Evolutionary conservation across 2,329 filamentous ascomycete species (phyloP).

Genomic region (Pestalotiopsis sp.): DNA sequence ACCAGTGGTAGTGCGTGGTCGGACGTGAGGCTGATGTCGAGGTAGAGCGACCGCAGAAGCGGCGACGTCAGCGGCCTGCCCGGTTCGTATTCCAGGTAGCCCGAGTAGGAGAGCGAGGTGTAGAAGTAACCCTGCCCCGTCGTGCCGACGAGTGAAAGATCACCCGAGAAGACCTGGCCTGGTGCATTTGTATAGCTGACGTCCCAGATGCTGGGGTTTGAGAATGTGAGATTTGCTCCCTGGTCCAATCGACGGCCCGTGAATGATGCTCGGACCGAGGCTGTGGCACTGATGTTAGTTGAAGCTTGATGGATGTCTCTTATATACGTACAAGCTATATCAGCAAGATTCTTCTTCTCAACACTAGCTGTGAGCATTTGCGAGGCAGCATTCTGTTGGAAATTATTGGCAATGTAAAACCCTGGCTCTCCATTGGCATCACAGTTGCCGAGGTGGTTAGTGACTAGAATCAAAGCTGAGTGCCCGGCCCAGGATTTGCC

Average conservation of each 20-base stretch:
- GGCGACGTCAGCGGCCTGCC: constrained; percentile 27
- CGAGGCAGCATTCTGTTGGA: constrained; percentile 27
- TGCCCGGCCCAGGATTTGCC: background rate
- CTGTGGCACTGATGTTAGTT: constrained; percentile 12
- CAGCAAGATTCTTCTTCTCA: constrained; percentile 30
- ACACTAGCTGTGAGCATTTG: constrained; percentile 32
- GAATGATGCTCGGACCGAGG: constrained; percentile 12
- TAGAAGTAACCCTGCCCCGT: constrained; percentile 32
- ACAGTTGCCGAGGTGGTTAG: constrained; percentile 42
- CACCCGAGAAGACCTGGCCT: constrained; percentile 30
- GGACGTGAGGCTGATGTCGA: constrained; percentile 41
- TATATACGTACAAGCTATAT: constrained; percentile 34
- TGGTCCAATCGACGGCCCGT: background rate
- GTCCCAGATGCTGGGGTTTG: background rate
- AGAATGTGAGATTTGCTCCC: background rate
- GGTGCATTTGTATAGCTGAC: constrained; percentile 14
- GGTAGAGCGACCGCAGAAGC: constrained; percentile 34
- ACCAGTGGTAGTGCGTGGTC: constrained; percentile 36
- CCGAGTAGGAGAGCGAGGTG: constrained; percentile 39
- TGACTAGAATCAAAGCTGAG: constrained; percentile 30
- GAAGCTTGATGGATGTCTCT: background rate
- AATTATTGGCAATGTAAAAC: constrained; percentile 34
- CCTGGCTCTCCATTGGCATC: constrained; percentile 39
- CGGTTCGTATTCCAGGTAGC: constrained; percentile 42
- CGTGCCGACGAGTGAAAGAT: background rate